These are phyloP conservation scores for Hansenula lynferdii DNA, from an alignment of 1,139 yeast genomes.

Conservation along the genomic window DNA sequence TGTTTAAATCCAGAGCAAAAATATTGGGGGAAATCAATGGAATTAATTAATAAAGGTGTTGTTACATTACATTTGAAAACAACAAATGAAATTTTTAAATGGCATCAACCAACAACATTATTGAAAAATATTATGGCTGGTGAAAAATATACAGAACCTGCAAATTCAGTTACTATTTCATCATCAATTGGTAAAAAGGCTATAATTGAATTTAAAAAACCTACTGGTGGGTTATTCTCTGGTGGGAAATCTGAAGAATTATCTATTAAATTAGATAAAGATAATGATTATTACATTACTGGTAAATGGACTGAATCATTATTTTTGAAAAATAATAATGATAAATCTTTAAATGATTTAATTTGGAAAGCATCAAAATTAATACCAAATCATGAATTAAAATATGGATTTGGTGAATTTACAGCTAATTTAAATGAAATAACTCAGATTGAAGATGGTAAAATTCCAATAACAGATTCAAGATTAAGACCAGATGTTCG, in stretches of 20 bases:
- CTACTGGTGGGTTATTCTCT: slow-evolving; percentile 57
- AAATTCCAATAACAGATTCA: slow-evolving; percentile 81
- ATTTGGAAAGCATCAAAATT: slow-evolving; percentile 69
- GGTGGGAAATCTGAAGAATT: slow-evolving; percentile 84
- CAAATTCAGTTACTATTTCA: slow-evolving; percentile 59
- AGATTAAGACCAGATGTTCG: slow-evolving; percentile 84
- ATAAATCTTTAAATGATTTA: slow-evolving; percentile 16
- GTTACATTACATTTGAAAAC: slow-evolving; percentile 49
- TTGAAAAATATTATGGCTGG: slow-evolving; percentile 90
- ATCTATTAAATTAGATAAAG: slow-evolving; percentile 40
- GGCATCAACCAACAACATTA: slow-evolving; percentile 80
- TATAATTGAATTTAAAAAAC: slow-evolving; percentile 59
- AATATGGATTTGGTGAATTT: slow-evolving; percentile 83
- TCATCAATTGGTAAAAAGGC: slow-evolving; percentile 69
- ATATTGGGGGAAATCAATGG: slow-evolving; percentile 94
- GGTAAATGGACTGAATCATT: slow-evolving; percentile 81
- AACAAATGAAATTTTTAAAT: slow-evolving; percentile 69
- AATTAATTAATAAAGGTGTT: slow-evolving; percentile 70
- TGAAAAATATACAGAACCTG: slow-evolving; percentile 91
- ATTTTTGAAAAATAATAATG: slow-evolving; percentile 33
- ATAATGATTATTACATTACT: slow-evolving; percentile 26
- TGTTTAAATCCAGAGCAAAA: slow-evolving; percentile 81
- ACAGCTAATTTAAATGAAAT: slow-evolving; percentile 79
- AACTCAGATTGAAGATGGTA: slow-evolving; percentile 59
- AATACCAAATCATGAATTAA: slow-evolving; percentile 51